Evolutionary conservation across 306 rosid genomes (phyloP).

Genomic region (Canavalia ensiformis): DNA sequence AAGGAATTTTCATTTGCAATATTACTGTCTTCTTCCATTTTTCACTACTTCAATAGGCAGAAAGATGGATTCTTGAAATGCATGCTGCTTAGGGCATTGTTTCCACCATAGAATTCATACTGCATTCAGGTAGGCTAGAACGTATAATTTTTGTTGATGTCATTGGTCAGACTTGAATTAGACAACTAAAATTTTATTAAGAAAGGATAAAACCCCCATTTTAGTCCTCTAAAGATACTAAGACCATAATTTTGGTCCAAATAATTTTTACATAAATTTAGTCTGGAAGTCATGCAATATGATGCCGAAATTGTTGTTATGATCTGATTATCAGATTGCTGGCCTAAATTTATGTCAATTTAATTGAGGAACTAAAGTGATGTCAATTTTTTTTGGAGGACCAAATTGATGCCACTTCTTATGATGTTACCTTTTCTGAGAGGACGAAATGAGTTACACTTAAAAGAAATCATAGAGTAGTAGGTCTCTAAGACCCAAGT

Average conservation of each 20-base stretch:
- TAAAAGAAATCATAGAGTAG: constrained; percentile 10
- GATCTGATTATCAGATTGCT: neutral
- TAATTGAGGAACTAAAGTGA: neutral
- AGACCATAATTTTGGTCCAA: neutral
- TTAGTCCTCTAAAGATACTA: neutral
- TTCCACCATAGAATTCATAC: constrained; percentile 12
- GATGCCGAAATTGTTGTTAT: neutral
- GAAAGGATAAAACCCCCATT: neutral
- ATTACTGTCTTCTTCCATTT: neutral
- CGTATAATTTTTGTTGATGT: constrained; percentile 25
- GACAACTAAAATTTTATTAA: neutral
- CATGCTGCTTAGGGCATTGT: constrained; percentile 12
- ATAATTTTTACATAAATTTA: constrained; percentile 20
- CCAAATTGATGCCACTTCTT: neutral
- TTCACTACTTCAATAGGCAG: neutral
- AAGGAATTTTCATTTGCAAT: constrained; percentile 53
- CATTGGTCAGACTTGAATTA: constrained; percentile 11
- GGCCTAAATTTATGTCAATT: neutral
- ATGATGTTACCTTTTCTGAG: neutral
- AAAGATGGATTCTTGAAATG: constrained; percentile 25
- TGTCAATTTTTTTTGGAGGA: neutral
- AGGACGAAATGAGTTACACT: neutral
- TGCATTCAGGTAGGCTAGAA: neutral
- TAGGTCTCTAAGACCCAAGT: neutral
- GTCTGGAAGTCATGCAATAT: neutral